Base-by-base conservation (phyloP, 176 grass and related monocot genomes). In the Puya raimondii region DNA sequence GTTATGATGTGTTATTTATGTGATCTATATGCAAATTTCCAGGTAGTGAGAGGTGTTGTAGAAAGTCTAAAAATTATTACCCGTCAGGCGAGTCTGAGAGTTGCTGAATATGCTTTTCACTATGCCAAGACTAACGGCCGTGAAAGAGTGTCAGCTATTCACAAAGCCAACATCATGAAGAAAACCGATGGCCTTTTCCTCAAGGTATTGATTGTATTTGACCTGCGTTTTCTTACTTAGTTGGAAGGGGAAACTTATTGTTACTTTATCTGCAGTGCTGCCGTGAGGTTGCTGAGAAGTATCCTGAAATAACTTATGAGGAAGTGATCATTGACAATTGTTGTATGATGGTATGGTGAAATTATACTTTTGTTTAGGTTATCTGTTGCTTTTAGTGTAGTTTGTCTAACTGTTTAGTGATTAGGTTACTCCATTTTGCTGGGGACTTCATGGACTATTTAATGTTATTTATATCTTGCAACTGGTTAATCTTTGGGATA, bases 11-110 rank as follows among this genome's bases (percentile, higher is more conserved):
- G 21, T 61, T 18, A 7, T 2, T 61, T 17, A 22, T 9, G 17
- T 20, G 21, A 61, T 61, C 17, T 61, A 22, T 61, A 22, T 61
- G 56, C 15, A 59, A 4, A 15, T n/a, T 13, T 61, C 49, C 67
- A 99, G 94, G 94, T 99, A 18, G 89, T 99, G 25, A 85, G 94
- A 87, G 94, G 94, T 74, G 94, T 99, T 70, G 94, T 99, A 14
- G 89, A 99, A 71, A 97, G 94, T 76, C 79, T 99, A 54, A 99
- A 99, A 81, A 93, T 99, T 72, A 99, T 99, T 79, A 99, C 94
- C 10, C 75, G 94, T 29, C 89, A 92, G 73, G 94, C 89, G 50
- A 99, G 94, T 84, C 79, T 99, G 74, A 90, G 94, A 80, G 94
- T 99, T 58, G 89, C 89, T 70, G 87, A 93, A 74, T 99, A 99